Evolutionary conservation across 2,329 filamentous ascomycete species (phyloP), one percentile per base, ranked within the genome.

Genomic region (Neopestalotiopsis clavispora): DNA sequence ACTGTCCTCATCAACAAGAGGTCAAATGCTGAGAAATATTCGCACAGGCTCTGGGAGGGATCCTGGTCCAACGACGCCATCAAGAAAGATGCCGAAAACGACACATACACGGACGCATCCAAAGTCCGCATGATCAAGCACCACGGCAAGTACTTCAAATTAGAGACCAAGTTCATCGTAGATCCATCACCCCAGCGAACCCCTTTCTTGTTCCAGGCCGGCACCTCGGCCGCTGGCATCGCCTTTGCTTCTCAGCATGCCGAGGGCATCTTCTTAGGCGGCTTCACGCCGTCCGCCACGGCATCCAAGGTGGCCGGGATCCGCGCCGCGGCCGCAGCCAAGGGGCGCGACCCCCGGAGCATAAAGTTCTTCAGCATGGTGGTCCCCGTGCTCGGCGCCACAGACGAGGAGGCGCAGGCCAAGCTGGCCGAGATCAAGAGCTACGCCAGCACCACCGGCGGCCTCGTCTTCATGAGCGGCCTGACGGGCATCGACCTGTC

Each of bases 401-500:
- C 85, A 0, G 84, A 86, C 49, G 84, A 84, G 69, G 87, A 89
- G 72, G 88, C 87, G 0, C 77, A 80, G 49, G 81, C 77, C 0
- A 90, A 90, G 72, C 81, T 85, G 45, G 81, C 82, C 32, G 84
- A 87, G 68, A 71, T 84, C 12, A 82, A 84, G 73, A 84, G 84
- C 71, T 84, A 90, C 72, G 87, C 85, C 1, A 86, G 83, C 0
- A 83, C 84, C 0, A 78, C 87, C 17, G 87, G 86, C 0, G 87
- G 86, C 0, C 77, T 90, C 1, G 87, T 87, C 0, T 78, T 89
- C 1, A 86, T 89, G 70, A 85, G 83, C 56, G 87, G 87, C 1
- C 89, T 86, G 85, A 89, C 87, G 0, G 88, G 88, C 0, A 89
- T 90, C 69, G 88, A 90, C 72, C 80, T 90, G n/a, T 87, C 84